phyloP scores from a whole-genome alignment of 805 yeast genomes.

The Candida palmyrensis region DNA sequence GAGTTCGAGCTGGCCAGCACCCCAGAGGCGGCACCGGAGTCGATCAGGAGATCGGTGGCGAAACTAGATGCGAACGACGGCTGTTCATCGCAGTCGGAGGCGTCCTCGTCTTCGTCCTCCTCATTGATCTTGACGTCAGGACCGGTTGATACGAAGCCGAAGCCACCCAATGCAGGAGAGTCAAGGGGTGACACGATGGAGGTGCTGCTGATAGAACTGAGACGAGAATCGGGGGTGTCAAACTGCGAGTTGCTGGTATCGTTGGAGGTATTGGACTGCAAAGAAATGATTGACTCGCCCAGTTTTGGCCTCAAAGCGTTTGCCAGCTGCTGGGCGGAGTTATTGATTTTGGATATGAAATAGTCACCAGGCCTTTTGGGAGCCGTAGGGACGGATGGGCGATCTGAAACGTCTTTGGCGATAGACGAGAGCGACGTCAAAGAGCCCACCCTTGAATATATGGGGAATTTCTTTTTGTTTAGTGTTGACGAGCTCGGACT shows the following conservation, averaged over 20 bases:
- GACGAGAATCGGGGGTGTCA: slow-evolving; percentile 30
- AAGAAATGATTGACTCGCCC: slow-evolving; percentile 27
- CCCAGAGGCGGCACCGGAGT: too few species aligned
- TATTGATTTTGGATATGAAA: slow-evolving; percentile 26
- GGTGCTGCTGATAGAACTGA: slow-evolving; percentile 32
- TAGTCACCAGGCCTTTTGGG: slow-evolving; percentile 34
- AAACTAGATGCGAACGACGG: too few species aligned
- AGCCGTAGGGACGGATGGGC: background rate
- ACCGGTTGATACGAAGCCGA: slow-evolving; percentile 6
- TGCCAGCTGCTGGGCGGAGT: slow-evolving; percentile 10
- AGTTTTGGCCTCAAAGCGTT: slow-evolving; percentile 21
- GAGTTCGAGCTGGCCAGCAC: too few species aligned
- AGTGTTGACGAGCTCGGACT: slow-evolving; percentile 4
- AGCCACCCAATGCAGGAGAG: slow-evolving; percentile 10
- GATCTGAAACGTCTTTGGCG: slow-evolving; percentile 9
- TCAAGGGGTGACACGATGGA: slow-evolving; percentile 16
- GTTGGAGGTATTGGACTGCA: slow-evolving; percentile 29
- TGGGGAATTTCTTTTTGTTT: slow-evolving; percentile 14
- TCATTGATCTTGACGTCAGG: slow-evolving; percentile 5
- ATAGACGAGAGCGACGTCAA: slow-evolving; percentile 16
- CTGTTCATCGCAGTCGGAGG: slow-evolving; percentile 4
- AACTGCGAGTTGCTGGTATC: slow-evolving; percentile 29
- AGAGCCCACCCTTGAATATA: slow-evolving; percentile 20
- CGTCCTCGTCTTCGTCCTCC: slow-evolving; percentile 7
- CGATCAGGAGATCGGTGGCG: too few species aligned